Conservation (phyloP, 2,329 filamentous ascomycete genomes). For the Leptographium procerum region DNA sequence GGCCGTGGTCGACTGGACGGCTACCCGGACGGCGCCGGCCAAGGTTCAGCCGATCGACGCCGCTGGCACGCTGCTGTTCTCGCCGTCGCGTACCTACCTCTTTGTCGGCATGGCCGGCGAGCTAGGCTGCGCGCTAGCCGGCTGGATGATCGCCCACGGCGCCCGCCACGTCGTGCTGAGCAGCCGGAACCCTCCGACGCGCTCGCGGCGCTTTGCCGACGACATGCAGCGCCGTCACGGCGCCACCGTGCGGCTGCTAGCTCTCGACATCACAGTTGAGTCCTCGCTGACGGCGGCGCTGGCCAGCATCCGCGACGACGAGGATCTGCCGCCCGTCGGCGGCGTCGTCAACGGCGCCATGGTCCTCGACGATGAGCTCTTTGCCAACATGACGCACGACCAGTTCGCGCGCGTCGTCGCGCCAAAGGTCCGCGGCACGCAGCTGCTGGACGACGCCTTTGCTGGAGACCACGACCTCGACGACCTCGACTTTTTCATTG, state of each 20-base stretch:
- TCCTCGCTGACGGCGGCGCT: background rate
- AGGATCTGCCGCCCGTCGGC: slow-evolving; percentile 21
- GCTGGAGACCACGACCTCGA: background rate
- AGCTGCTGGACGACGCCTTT: slow-evolving; percentile 20
- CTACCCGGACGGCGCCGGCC: background rate
- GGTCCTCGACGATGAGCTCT: slow-evolving; percentile 20
- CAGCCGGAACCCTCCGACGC: slow-evolving; percentile 20
- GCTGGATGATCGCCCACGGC: slow-evolving; percentile 28
- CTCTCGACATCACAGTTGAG: background rate
- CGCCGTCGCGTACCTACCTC: background rate
- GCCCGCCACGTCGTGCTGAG: slow-evolving; percentile 26
- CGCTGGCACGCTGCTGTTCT: slow-evolving; percentile 12
- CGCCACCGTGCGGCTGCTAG: background rate
- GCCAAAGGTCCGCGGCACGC: slow-evolving; percentile 23
- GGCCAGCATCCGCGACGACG: slow-evolving; percentile 9
- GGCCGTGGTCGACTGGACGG: no score
- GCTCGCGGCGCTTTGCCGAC: no score
- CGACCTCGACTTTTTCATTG: slow-evolving; percentile 24
- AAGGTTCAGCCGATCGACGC: slow-evolving; percentile 8
- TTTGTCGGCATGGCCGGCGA: slow-evolving; percentile 13
- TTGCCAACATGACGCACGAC: slow-evolving; percentile 15
- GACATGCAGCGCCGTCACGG: background rate
- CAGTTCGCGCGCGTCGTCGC: slow-evolving; percentile 12
- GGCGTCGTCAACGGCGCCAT: slow-evolving; percentile 27
- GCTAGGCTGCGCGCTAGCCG: slow-evolving; percentile 25